These are phyloP conservation scores for Inosperma sp. DNA, from an alignment of 768 basidiomycete species.

Conservation along the genomic window DNA sequence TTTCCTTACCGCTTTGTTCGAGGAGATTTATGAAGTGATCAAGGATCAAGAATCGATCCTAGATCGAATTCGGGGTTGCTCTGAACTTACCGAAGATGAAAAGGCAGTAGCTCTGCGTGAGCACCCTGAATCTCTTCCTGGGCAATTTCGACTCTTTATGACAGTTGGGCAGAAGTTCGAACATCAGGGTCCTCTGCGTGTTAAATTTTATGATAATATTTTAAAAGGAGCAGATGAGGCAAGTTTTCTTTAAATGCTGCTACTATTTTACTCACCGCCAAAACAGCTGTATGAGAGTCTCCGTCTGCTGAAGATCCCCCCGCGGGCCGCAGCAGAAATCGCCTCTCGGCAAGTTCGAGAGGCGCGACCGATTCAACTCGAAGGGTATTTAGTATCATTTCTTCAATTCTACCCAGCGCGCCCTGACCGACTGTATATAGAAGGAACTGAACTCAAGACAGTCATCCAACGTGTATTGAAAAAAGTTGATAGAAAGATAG, in stretches of 20 bases:
- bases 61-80: background rate
- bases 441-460: background rate
- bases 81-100: background rate
- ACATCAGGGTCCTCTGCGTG: background rate
- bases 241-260: conserved; percentile 21
- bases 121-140: background rate
- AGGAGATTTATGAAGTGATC: background rate
- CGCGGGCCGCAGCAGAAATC: conserved; percentile 8
- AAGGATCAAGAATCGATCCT: background rate
- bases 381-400: conserved; percentile 1
- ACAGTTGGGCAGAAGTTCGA: conserved; percentile 1
- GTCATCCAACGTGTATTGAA: background rate
- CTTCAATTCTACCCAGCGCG: background rate
- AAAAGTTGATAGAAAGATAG: too few species aligned
- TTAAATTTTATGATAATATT: background rate
- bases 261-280: conserved; percentile 29
- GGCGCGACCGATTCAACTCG: background rate
- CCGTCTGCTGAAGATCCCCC: conserved; percentile 11
- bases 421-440: background rate
- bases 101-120: background rate
- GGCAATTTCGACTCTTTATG: background rate
- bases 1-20: background rate
- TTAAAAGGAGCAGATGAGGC: background rate
- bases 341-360: conserved; percentile 16
- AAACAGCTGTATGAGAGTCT: conserved; percentile 15